Conservation (phyloP, 768 basidiomycete species). For the Lentinus brumalis region DNA sequence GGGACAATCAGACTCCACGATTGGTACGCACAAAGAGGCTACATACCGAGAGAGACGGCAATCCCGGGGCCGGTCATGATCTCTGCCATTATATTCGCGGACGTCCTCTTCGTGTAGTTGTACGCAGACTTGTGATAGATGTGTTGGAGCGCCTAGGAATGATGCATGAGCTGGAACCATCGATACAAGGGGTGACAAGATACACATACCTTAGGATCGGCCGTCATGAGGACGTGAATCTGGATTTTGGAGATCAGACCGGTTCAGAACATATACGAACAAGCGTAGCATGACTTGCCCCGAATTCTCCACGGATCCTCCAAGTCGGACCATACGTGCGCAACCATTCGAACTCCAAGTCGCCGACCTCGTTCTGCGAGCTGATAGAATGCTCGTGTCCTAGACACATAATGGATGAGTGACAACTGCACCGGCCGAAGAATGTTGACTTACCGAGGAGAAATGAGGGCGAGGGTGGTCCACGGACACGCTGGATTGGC, state of each 20-base stretch:
- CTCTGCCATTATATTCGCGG: not conserved
- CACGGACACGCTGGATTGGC: not conserved
- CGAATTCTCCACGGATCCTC: slow-evolving; percentile 14
- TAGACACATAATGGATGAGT: not conserved
- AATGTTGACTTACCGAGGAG: not conserved
- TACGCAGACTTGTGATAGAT: slow-evolving; percentile 30
- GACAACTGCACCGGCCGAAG: too few species aligned
- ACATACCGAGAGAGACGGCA: not conserved
- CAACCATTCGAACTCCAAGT: slow-evolving; percentile 21
- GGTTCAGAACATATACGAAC: not conserved
- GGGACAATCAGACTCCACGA: not conserved
- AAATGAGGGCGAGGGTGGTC: not conserved
- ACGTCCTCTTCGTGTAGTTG: slow-evolving; percentile 22
- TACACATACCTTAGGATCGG: slow-evolving; percentile 13
- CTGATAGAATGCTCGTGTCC: slow-evolving; percentile 8
- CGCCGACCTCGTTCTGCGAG: slow-evolving; percentile 19
- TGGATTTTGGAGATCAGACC: not conserved
- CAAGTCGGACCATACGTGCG: slow-evolving; percentile 22
- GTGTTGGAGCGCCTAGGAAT: slow-evolving; percentile 26
- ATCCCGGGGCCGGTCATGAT: slow-evolving; percentile 8
- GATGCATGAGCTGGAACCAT: not conserved
- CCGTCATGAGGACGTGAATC: slow-evolving; percentile 10
- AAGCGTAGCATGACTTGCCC: slow-evolving; percentile 12
- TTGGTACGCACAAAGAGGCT: not conserved
- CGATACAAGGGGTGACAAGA: too few species aligned